Base-by-base conservation (phyloP, 768 basidiomycete genomes). In the Pleurotus eryngii region DNA sequence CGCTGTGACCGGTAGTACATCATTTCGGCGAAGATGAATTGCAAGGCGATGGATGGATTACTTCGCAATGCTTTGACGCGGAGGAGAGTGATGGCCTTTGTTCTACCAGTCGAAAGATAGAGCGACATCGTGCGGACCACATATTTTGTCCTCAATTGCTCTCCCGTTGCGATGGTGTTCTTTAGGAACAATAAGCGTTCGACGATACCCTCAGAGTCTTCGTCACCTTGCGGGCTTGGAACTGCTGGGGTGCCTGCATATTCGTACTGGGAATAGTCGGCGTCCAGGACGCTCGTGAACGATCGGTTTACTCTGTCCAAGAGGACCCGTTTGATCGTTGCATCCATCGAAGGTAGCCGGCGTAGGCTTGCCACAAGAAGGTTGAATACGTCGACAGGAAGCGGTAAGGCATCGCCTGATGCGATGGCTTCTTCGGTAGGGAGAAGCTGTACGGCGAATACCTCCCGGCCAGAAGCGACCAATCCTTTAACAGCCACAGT, bases 381-480 rank as follows among this genome's bases (percentile, higher is more conserved):
- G 20, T 18, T 54, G 39, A n/a, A 30, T 12, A 54, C 24, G 8
- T 54, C 20, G 18, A 22, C 39, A 11, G 51, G 38, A n/a, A 54
- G 18, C 14, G 51, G 51, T 20, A 46, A 42, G 4, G 22, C 55
- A n/a, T 56, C 42, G 15, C 27, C 45, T 24, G 43, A 47, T 26
- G n/a, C 18, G 17, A 47, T 38, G 17, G 35, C n/a, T 14, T 46
- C 43, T 22, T 17, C 43, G 18, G 7, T 47, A 12, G 55, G 42
- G 4, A 83, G 63, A 43, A 85, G 65, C n/a, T 61, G 49, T n/a
- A 83, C 37, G 3, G 84, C 83, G 17, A 72, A 71, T 0, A 73
- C 66, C 1, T 73, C 53, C 27, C 75, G 71, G 14, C 75, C 73
- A 3, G 70, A 66, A 12, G 67, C 60, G 6, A 75, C 75, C 17